phyloP scores from a whole-genome alignment of 352 stramenopile species.

The Globisporangium abappressorium region DNA sequence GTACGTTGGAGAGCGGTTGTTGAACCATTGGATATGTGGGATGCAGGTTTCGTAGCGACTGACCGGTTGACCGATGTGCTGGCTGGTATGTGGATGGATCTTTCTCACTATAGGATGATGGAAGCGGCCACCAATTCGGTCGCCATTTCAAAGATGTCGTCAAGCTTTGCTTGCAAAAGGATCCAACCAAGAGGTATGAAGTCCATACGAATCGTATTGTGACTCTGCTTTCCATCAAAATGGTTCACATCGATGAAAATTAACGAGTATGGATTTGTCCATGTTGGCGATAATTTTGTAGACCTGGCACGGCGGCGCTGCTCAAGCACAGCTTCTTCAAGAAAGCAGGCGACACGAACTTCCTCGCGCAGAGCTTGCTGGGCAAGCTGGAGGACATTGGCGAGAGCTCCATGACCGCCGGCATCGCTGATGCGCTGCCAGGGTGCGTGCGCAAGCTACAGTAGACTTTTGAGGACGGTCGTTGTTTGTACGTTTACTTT shows the following conservation, averaged over 20 bases:
- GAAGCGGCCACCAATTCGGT: conserved; percentile 76
- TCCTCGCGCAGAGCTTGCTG: conserved; percentile 63
- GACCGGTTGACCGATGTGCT: not conserved
- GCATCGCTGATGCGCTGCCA: conserved; percentile 75
- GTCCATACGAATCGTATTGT: not conserved
- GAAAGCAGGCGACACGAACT: conserved; percentile 73
- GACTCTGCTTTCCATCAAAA: not conserved
- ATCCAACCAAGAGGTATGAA: conserved; percentile 76
- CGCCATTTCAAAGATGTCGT: conserved; percentile 89
- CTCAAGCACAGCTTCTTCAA: conserved; percentile 91
- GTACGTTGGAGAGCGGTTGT: conserved; percentile 30
- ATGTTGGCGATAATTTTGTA: conserved; percentile 19
- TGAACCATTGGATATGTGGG: not conserved
- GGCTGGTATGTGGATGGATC: not conserved
- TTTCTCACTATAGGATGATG: conserved; percentile 59
- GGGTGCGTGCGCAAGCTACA: conserved; percentile 35
- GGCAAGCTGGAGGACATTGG: conserved; percentile 85
- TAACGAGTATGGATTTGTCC: not conserved
- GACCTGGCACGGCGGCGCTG: conserved; percentile 71
- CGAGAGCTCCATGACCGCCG: conserved; percentile 84
- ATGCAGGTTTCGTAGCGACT: not conserved
- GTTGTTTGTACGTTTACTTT: not conserved
- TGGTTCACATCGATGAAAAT: not conserved
- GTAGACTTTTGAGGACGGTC: not conserved
- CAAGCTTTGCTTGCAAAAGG: conserved; percentile 87